A percentile compares a stretch with the other conserved stretches of the same genome.
Evolutionary conservation across 2,329 filamentous ascomycete genomes (phyloP).

Genomic region (Coniochaeta prunicola): DNA sequence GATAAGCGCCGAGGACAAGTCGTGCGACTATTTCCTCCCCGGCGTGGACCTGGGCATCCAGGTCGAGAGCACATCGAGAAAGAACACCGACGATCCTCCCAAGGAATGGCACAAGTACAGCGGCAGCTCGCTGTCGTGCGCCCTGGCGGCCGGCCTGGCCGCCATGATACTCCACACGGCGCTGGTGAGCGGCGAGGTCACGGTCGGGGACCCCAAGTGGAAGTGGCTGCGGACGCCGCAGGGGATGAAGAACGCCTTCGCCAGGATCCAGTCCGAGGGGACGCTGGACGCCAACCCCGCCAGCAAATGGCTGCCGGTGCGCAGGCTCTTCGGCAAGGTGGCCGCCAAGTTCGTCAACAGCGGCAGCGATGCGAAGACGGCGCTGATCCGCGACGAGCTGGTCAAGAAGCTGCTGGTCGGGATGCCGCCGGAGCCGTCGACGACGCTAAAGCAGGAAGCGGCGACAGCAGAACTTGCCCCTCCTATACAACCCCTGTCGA

Average conservation of each 20-base stretch:
- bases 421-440: neutral
- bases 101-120: neutral
- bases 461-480: neutral
- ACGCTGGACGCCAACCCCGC: neutral
- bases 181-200: neutral
- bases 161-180: neutral
- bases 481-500: neutral
- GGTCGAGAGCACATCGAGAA: neutral
- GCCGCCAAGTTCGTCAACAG: neutral
- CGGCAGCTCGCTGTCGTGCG: slow-evolving; percentile 1
- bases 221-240: neutral
- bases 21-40: slow-evolving; percentile 1
- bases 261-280: neutral
- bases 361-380: neutral
- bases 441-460: neutral
- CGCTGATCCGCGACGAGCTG: neutral
- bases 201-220: neutral
- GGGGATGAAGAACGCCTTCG: neutral
- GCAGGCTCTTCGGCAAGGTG: neutral
- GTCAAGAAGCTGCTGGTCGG: neutral
- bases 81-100: neutral
- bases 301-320: slow-evolving; percentile 1
- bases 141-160: neutral
- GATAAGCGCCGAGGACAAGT: neutral
- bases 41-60: slow-evolving; percentile 1